Base-by-base conservation (phyloP, 192 early-diverging fungal genomes). In the Entophlyctis helioformis region DNA sequence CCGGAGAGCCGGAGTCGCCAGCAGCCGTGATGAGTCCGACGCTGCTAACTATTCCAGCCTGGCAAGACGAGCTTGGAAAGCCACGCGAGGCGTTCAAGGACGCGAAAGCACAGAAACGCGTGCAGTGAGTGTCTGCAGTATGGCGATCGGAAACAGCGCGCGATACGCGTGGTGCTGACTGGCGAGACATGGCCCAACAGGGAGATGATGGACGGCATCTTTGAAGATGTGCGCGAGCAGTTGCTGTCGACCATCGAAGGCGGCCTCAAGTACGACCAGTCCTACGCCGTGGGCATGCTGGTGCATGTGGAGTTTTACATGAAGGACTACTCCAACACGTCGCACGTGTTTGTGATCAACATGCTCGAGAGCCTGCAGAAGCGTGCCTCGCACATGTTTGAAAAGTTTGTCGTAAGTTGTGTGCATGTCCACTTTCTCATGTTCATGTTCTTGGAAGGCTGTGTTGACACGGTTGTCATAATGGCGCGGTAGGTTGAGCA, bases 251-350 rank as follows among this genome's bases (percentile, higher is more conserved):
- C 91, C 28, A 62, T 89, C 8, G 90, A 95, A 23, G 69, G 69
- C 48, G 86, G 81, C 11, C 57, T 82, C 22, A 83, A 82, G 27
- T 27, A 46, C 26, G 64, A 72, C 44, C 53, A 51, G 36, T 71
- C 73, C 0, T 62, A 43, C 34, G 51, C 78, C 4, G 77, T 95
- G 9, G 84, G 85, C 3, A 92, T 98, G 84, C 60, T 98, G 65
- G 82, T 82, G 1, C 64, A 73, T 9, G 62, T 91, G 1, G 84
- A 93, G 51, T 72, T 71, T 18, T 67, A 76, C 6, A 59, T 78
- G 6, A 69, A 87, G 24, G 69, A 84, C 15, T 77, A 71, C 58
- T 67, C 78, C 21, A 74, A 72, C 3, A 83, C 83, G 18, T 76
- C 82, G 37, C 85, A 94, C 54, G 71, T 69, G 3, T 87, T 77